Evolutionary conservation across 345 rosid species (phyloP).

Genomic region (Nasturtium officinale): DNA sequence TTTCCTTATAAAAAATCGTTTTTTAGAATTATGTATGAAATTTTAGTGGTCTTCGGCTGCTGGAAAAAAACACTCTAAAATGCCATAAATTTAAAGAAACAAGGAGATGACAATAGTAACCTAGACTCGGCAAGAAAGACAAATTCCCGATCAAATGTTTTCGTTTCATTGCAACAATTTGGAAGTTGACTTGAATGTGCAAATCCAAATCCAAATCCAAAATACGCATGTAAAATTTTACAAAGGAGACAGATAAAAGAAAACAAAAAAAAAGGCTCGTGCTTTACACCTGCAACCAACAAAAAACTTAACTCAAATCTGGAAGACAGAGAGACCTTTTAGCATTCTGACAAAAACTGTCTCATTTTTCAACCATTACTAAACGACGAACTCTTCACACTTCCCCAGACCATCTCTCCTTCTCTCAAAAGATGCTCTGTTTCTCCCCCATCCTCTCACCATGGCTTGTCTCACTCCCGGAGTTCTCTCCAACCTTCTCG

Average conservation of each 20-base stretch:
- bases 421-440: constrained; percentile 24
- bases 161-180: background rate
- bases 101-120: no score
- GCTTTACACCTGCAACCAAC: constrained; percentile 37
- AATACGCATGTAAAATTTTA: background rate
- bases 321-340: constrained; percentile 32
- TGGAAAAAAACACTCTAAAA: no score
- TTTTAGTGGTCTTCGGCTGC: no score
- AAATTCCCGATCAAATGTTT: no score
- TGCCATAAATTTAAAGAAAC: no score
- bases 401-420: constrained; percentile 38
- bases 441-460: background rate
- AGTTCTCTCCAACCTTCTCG: constrained; percentile 53
- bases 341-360: constrained; percentile 38
- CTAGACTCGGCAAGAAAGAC: no score
- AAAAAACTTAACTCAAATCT: constrained; percentile 33
- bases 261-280: constrained; percentile 16
- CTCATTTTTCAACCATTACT: constrained; percentile 2
- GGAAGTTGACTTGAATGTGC: background rate
- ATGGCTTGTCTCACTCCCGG: constrained; percentile 61
- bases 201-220: constrained; percentile 13
- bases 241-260: constrained; percentile 6
- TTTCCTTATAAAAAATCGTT: no score
- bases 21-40: no score
- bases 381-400: constrained; percentile 39